Percentiles rank a stretch among this genome's conserved stretches.
These are phyloP conservation scores for Mentha longifolia DNA, from an alignment of 257 asterid species.

Conservation along the genomic window DNA sequence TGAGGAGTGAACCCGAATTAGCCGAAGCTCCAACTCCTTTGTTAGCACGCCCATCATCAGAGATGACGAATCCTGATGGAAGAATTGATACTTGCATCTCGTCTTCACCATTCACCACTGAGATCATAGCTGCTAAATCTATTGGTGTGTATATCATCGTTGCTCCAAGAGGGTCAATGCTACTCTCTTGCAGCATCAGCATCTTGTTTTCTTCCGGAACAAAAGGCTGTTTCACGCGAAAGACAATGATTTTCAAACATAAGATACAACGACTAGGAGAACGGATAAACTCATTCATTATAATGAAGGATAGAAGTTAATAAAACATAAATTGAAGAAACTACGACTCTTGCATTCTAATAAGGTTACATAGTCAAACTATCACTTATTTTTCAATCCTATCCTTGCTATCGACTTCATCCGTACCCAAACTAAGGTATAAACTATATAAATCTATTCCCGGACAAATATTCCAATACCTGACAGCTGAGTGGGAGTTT, in stretches of 20 bases:
- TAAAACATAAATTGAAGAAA: too few species aligned
- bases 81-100: conserved; percentile 42
- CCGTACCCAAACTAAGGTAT: too few species aligned
- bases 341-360: too few species aligned
- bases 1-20: conserved; percentile 59
- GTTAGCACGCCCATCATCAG: conserved; percentile 48
- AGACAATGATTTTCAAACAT: background rate
- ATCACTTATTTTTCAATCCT: too few species aligned
- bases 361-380: too few species aligned
- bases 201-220: conserved; percentile 46
- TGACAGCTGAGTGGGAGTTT: too few species aligned
- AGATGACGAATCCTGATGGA: conserved; percentile 70
- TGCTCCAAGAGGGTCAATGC: conserved; percentile 55
- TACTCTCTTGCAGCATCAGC: conserved; percentile 68
- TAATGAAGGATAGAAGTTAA: too few species aligned
- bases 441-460: too few species aligned
- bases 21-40: conserved; percentile 34
- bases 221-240: conserved; percentile 47
- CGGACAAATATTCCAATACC: too few species aligned
- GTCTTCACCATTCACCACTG: conserved; percentile 52
- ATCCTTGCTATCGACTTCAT: too few species aligned
- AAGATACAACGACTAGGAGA: background rate
- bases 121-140: conserved; percentile 33
- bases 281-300: background rate
- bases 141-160: conserved; percentile 57